Percentiles rank a stretch among this genome's conserved stretches.
phyloP scores from a whole-genome alignment of 352 stramenopile genomes.

The Globisporangium irregulare region DNA sequence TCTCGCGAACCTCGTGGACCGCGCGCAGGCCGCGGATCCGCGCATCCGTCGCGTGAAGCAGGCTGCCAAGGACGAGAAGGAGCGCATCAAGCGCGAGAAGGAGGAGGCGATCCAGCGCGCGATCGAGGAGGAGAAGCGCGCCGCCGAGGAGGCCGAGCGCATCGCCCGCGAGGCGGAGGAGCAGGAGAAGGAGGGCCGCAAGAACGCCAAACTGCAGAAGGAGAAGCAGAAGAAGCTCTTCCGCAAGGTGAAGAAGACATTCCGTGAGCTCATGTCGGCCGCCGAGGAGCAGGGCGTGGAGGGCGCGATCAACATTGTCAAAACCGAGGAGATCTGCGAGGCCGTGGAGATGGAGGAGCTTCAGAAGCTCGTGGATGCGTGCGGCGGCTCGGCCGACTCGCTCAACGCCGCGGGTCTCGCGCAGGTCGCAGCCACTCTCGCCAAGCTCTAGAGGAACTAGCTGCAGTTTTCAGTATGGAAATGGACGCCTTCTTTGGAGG shows the following conservation, averaged over 20 bases:
- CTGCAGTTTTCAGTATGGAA: not conserved
- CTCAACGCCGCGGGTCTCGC: constrained; percentile 54
- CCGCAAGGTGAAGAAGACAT: constrained; percentile 83
- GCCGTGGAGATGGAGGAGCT: constrained; percentile 66
- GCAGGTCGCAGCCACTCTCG: constrained; percentile 44
- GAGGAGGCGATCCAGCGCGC: constrained; percentile 64
- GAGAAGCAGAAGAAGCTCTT: constrained; percentile 87
- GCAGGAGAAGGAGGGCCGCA: constrained; percentile 59
- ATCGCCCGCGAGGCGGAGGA: constrained; percentile 52
- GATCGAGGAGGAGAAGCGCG: constrained; percentile 64
- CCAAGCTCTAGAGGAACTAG: constrained; percentile 35
- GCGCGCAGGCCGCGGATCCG: constrained; percentile 66
- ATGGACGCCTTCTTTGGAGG: not conserved
- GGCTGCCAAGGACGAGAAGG: constrained; percentile 84
- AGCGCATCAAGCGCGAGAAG: constrained; percentile 67
- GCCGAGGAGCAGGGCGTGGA: constrained; percentile 58
- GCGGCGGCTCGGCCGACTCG: constrained; percentile 44
- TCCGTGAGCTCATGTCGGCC: constrained; percentile 71
- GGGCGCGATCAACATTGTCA: constrained; percentile 59
- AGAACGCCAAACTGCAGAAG: constrained; percentile 73
- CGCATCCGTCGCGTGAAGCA: constrained; percentile 82
- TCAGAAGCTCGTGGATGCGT: constrained; percentile 59
- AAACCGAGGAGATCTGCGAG: constrained; percentile 78
- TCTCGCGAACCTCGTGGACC: constrained; percentile 77
- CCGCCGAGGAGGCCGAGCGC: constrained; percentile 57